Base-by-base conservation (phyloP, 305 asterid species). In the Solanum aculeatissimum region DNA sequence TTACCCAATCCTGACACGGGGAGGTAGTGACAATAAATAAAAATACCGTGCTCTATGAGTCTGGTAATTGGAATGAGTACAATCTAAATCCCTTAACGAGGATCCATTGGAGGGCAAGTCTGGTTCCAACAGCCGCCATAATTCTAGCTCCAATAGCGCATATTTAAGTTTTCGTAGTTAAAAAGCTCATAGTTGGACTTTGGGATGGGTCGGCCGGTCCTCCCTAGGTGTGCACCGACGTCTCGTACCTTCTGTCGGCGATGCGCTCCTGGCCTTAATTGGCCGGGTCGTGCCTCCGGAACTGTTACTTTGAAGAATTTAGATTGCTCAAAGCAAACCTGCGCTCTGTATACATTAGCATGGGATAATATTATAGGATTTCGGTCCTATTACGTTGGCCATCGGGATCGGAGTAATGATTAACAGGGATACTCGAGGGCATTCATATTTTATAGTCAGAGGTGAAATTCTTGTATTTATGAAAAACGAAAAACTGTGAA, bases 361-460 rank as follows among this genome's bases (percentile, higher is more conserved):
- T 92, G 91, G 91, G 92, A 92, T 90, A 91, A 88, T 91, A 91
- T 91, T 87, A 91, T 89, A 90, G 90, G 94, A 91, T 91, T 92
- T 92, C 81, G 87, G 75, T 91, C 92, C 89, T 93, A 90, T 92
- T 92, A 84, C 85, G 87, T 88, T 92, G 87, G 93, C 94, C 94
- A 89, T 91, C 86, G 87, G 90, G 92, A 93, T 91, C 88, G 83
- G 91, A 91, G 9, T 23, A 12, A 62, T 25, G 69, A 25, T 23
- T 25, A 23, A 5, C 19, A 62, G 2, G 38, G 35, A 62, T 2
- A 14, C 0, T 62, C 1, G 16, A 4, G 69, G 15, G 68, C 38
- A 62, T 62, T 62, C 9, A 0, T 2, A 0, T 62, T 25, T 62
- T 18, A 62, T 25, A 25, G 19, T 12, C 4, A 25, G 19, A 62